Evolutionary conservation across 2,329 filamentous ascomycete species (phyloP).

Genomic region (Colletotrichum caudatum): DNA sequence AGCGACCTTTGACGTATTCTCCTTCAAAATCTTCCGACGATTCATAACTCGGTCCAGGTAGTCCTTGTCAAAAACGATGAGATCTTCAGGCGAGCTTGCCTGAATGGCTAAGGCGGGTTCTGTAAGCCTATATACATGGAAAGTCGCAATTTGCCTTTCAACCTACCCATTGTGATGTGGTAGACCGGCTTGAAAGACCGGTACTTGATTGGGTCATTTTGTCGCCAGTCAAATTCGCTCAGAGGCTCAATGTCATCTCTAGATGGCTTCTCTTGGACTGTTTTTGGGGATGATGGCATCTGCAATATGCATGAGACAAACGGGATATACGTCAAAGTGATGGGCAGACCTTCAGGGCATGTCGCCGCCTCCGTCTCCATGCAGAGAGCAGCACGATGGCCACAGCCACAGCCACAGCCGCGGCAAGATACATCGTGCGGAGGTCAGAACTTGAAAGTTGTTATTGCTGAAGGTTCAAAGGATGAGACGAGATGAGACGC

Average conservation of each 20-base stretch:
- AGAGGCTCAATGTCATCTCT: slow-evolving; percentile 45
- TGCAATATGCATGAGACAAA: not conserved
- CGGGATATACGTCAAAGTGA: not conserved
- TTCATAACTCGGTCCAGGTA: slow-evolving; percentile 59
- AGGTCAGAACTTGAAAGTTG: not conserved
- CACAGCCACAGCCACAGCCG: slow-evolving; percentile 23
- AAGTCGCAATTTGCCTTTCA: not conserved
- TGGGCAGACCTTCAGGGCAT: not conserved
- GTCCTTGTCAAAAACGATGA: slow-evolving; percentile 65
- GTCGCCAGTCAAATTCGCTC: slow-evolving; percentile 55
- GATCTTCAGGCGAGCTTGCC: slow-evolving; percentile 58
- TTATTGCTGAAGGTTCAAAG: not conserved
- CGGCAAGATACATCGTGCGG: slow-evolving; percentile 16
- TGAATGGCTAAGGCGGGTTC: slow-evolving; percentile 53
- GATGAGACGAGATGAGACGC: not conserved
- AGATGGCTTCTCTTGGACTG: not conserved
- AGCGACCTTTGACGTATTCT: slow-evolving; percentile 55
- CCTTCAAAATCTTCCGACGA: slow-evolving; percentile 54
- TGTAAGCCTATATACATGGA: slow-evolving; percentile 24
- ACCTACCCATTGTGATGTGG: slow-evolving; percentile 66
- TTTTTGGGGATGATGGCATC: not conserved
- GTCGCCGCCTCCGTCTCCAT: slow-evolving; percentile 25
- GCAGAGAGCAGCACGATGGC: slow-evolving; percentile 6
- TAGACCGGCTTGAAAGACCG: slow-evolving; percentile 65
- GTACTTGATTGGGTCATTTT: slow-evolving; percentile 53